phyloP scores from a whole-genome alignment of 2,329 filamentous ascomycete species.

The Talaromyces verruculosus region DNA sequence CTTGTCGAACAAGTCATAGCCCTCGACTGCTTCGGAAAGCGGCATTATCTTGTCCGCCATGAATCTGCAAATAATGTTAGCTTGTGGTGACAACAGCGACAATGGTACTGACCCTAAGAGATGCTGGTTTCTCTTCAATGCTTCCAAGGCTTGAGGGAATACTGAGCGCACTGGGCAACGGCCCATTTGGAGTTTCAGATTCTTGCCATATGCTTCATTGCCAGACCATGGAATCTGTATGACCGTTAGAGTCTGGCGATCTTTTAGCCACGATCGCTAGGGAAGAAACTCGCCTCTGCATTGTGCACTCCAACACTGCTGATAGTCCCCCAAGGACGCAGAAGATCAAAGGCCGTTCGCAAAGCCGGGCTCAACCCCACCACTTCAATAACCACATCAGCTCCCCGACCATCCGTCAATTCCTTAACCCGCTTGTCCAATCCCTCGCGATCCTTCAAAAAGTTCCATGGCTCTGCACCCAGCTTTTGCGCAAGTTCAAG shows the following conservation, averaged over 20 bases:
- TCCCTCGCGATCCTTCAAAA: conserved; percentile 63
- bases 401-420: conserved; percentile 75
- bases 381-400: conserved; percentile 80
- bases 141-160: conserved; percentile 63
- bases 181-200: conserved; percentile 72
- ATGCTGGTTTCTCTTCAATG: conserved; percentile 67
- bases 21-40: conserved; percentile 63
- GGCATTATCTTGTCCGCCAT: conserved; percentile 77
- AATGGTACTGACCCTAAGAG: conserved; percentile 59
- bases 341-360: conserved; percentile 67
- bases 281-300: conserved; percentile 55
- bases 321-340: conserved; percentile 71
- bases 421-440: conserved; percentile 70
- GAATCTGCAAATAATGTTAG: conserved; percentile 53
- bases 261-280: no score
- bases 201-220: conserved; percentile 66
- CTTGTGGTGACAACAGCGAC: neutral
- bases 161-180: conserved; percentile 72
- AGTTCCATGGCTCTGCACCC: conserved; percentile 82
- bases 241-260: neutral
- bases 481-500: conserved; percentile 70
- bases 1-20: conserved; percentile 69
- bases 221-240: conserved; percentile 65
- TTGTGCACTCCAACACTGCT: conserved; percentile 77
- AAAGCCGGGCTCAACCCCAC: conserved; percentile 70